Base-by-base conservation (phyloP, 805 yeast genomes). In the Starmerella roubikii region DNA sequence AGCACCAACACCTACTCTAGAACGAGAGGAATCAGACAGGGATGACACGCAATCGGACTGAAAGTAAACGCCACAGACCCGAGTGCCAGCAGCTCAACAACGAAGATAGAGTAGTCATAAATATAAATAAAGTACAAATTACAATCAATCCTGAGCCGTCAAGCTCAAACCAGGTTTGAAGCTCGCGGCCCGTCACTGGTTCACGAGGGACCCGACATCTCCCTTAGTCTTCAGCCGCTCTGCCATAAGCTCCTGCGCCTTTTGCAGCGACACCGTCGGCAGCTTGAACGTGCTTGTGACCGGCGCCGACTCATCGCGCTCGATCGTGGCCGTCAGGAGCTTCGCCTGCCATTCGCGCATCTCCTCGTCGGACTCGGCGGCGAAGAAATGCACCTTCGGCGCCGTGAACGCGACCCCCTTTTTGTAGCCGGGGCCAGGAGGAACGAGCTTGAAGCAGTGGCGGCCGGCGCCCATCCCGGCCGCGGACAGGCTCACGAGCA, bases 271-370 rank as follows among this genome's bases (percentile, higher is more conserved):
- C 8, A 91, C 85, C 0, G 97, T 88, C n/a, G 98, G 97, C 0
- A 96, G 84, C 11, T 80, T 78, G 57, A 94, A 88, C 13, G 95
- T 80, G 44, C 94, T 79, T 9, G 86, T 78, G 2, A 84, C 91
- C 1, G 98, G 96, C 12, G 81, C 83, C 2, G 81, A 60, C 41
- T 91, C 96, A 60, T 91, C 98, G 40, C 93, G 68, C 55, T 91
- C 99, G 51, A 91, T 93, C 0, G 97, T 91, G 0, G 97, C 93
- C 44, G 86, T 84, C 74, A 86, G 82, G 44, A 91, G 65, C 0
- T 95, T 93, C 38, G 85, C 80, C 75, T 86, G 76, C 99, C 99
- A 91, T 2, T 70, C 71, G 55, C 94, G 69, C 94, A 88, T 80
- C 47, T 88, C 97, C 35, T 84, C 94, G 41, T 69, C 72, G 0